Conservation (phyloP, 164 flowering plant species). For the Buxus sempervirens region DNA sequence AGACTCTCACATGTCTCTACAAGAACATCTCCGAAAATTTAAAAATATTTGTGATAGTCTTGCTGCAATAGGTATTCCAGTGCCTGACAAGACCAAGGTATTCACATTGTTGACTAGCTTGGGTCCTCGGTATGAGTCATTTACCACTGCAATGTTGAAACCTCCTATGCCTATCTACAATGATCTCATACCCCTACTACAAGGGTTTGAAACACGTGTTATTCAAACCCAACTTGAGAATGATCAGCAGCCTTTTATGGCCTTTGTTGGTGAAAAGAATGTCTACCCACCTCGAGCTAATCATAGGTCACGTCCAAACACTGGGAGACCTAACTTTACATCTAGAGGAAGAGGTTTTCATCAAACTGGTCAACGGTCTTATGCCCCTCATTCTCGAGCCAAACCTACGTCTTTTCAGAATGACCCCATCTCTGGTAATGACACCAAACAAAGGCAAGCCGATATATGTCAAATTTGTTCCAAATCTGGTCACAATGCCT, state of each 20-base stretch:
- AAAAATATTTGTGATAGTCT: neutral
- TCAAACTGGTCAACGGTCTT: neutral
- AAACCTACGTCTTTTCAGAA: too few species aligned
- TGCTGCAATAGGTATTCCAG: neutral
- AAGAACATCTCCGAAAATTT: neutral
- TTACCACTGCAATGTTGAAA: neutral
- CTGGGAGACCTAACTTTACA: neutral
- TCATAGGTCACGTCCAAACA: too few species aligned
- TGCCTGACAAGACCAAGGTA: neutral
- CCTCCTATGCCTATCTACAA: neutral
- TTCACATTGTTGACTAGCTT: slow-evolving; percentile 28
- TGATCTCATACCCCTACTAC: neutral
- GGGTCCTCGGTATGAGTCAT: neutral
- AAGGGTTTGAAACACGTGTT: neutral
- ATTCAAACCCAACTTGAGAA: too few species aligned
- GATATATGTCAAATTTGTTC: neutral
- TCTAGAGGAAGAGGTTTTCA: neutral
- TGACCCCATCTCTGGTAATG: too few species aligned
- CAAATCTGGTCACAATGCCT: neutral
- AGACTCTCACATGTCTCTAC: neutral
- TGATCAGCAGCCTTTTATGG: too few species aligned
- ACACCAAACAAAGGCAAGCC: neutral
- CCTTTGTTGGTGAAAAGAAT: too few species aligned
- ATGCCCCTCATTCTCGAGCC: too few species aligned
- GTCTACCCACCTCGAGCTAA: too few species aligned